Percentiles rank a stretch among this genome's conserved stretches.
phyloP scores from a whole-genome alignment of 495 filamentous ascomycete species.

The Aspergillus wentii region DNA sequence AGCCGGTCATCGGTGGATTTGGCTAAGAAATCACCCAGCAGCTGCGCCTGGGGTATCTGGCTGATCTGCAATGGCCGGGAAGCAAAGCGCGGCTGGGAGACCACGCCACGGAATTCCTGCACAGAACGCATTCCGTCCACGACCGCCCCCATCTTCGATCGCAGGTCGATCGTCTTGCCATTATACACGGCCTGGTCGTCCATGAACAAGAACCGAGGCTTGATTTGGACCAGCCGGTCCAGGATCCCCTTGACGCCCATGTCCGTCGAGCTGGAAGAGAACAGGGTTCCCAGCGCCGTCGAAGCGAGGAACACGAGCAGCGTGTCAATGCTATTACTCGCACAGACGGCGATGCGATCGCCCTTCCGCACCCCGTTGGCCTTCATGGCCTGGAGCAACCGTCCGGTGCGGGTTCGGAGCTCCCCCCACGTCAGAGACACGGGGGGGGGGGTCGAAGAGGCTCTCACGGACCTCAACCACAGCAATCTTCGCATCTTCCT shows the following conservation, averaged over 20 bases:
- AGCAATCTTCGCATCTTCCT: conserved; percentile 66
- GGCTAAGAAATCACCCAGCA: conserved; percentile 47
- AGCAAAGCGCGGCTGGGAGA: conserved; percentile 62
- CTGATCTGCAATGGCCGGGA: conserved; percentile 51
- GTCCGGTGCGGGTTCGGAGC: conserved; percentile 50
- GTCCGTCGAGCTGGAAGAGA: conserved; percentile 69
- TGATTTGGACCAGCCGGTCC: conserved; percentile 66
- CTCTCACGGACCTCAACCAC: conserved; percentile 72
- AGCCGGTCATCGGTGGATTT: conserved; percentile 35
- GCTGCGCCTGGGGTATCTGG: conserved; percentile 47
- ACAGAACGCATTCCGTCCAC: conserved; percentile 54
- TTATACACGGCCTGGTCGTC: conserved; percentile 78
- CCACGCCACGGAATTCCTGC: conserved; percentile 55
- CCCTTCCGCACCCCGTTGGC: conserved; percentile 59
- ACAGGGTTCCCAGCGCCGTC: conserved; percentile 62
- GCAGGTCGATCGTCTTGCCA: conserved; percentile 65
- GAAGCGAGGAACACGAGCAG: conserved; percentile 60
- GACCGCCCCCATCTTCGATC: conserved; percentile 65
- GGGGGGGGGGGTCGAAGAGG: conserved; percentile 41
- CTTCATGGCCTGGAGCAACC: conserved; percentile 57
- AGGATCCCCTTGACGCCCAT: conserved; percentile 74
- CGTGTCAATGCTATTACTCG: conserved; percentile 69
- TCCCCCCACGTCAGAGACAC: conserved; percentile 59
- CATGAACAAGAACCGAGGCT: conserved; percentile 69
- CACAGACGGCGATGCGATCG: conserved; percentile 68